Evolutionary conservation across 2,329 filamentous ascomycete genomes (phyloP), one percentile per base, ranked within the genome.

Genomic region (Penicillium frequentans): DNA sequence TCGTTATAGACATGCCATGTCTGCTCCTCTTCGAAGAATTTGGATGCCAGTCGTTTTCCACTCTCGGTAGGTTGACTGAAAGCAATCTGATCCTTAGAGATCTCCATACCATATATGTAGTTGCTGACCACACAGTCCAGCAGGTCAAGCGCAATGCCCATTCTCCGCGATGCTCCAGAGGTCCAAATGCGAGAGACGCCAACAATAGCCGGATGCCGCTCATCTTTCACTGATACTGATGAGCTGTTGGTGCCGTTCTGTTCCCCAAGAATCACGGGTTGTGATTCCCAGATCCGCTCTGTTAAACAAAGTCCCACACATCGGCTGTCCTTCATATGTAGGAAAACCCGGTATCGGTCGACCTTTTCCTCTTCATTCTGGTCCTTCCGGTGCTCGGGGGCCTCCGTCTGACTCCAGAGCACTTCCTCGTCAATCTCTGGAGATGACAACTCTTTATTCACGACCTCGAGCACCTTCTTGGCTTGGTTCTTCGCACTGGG

Each of bases 111-210:
- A 58, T 83, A 82, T 52, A 84, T 77, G 64, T 86, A 86, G 64
- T 82, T 79, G 56, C 74, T 77, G 54, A 81, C 75, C 24, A 83
- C 82, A 54, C 77, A 80, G 57, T 88, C 82, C 19, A 88, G 70
- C 46, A 89, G 71, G 54, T 79, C 77, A 52, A 79, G 79, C 4
- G 85, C 86, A 52, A 87, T 80, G 9, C 84, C 84, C 61, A 81
- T 79, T 43, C 82, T 74, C 31, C 86, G 79, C 57, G 83, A 81
- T 2, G 79, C 76, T 6, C 77, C 79, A 8, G 82, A 84, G 0
- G 84, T 86, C 86, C 86, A 89, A 62, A 89, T 85, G 29, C 86
- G 80, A 24, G 86, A 86, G 26, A 89, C 81, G 19, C 85, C 84
- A 53, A 88, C 77, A n/a, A 82, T 75, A 3, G 82, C 84, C 3